A percentile compares a stretch with the other conserved stretches of the same genome.
phyloP scores from a whole-genome alignment of 228 moss, liverwort and hornwort genomes.

The Sphagnum magellanicum region DNA sequence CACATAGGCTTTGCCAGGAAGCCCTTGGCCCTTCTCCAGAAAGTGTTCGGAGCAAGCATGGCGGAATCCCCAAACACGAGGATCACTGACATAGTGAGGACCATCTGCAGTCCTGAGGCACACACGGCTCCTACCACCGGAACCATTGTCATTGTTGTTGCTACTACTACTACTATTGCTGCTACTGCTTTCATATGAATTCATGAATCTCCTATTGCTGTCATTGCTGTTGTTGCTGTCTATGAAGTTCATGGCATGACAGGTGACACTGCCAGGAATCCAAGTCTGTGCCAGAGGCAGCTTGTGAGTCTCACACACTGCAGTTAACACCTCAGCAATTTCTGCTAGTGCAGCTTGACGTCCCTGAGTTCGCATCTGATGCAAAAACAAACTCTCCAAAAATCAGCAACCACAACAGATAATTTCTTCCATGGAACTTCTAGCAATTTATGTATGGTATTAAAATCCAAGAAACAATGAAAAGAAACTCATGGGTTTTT shows the following conservation, averaged over 20 bases:
- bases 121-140: slow-evolving; percentile 30
- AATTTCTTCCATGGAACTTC: not conserved
- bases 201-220: slow-evolving; percentile 23
- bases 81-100: slow-evolving; percentile 77
- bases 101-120: slow-evolving; percentile 67
- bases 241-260: slow-evolving; percentile 13
- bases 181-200: slow-evolving; percentile 14
- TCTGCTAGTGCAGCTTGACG: slow-evolving; percentile 71
- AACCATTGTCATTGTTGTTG: slow-evolving; percentile 5
- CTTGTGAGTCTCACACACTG: slow-evolving; percentile 91
- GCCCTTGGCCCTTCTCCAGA: slow-evolving; percentile 76
- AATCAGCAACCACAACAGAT: not conserved
- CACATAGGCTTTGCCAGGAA: slow-evolving; percentile 79
- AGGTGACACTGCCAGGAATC: slow-evolving; percentile 53
- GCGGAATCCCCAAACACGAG: slow-evolving; percentile 84
- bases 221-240: not conserved
- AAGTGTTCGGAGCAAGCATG: slow-evolving; percentile 81
- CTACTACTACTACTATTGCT: slow-evolving; percentile 8
- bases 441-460: not conserved
- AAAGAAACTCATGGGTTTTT: not conserved
- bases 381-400: slow-evolving; percentile 1
- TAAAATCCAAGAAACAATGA: not conserved
- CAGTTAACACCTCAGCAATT: slow-evolving; percentile 81
- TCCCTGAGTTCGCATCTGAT: slow-evolving; percentile 72
- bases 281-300: slow-evolving; percentile 90